phyloP scores from a whole-genome alignment of 2,329 filamentous ascomycete genomes.

The Arachnopeziza araneosa region DNA sequence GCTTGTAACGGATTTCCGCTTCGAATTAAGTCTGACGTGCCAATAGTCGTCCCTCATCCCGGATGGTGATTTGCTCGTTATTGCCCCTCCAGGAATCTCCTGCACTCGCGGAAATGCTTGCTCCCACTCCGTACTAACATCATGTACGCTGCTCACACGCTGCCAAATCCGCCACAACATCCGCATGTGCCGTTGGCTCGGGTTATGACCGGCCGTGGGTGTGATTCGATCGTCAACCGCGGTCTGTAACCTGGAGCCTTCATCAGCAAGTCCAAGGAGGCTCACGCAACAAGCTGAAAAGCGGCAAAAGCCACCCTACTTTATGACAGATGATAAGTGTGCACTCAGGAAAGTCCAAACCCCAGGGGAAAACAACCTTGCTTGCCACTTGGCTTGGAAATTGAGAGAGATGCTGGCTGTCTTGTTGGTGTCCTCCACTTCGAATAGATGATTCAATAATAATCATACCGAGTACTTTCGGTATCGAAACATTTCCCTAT shows the following conservation, averaged over 20 bases:
- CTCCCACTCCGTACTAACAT: background rate
- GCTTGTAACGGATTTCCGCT: background rate
- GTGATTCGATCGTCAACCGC: background rate
- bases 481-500: background rate
- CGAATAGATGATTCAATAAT: background rate
- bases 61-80: background rate
- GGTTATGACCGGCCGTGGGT: background rate
- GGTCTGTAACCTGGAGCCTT: background rate
- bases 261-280: background rate
- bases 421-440: background rate
- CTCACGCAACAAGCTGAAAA: background rate
- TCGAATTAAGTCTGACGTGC: background rate
- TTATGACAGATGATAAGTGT: background rate
- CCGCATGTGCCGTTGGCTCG: background rate
- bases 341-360: background rate
- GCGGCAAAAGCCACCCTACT: background rate
- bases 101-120: background rate
- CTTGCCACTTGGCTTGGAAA: background rate
- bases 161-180: background rate
- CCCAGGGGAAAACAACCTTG: background rate
- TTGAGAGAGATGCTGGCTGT: background rate
- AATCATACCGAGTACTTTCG: background rate
- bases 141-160: background rate
- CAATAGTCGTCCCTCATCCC: background rate
- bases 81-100: background rate